A percentile compares a stretch with the other conserved stretches of the same genome.
phyloP scores from a whole-genome alignment of 352 stramenopile species.

The Thalassiosira oceanica region DNA sequence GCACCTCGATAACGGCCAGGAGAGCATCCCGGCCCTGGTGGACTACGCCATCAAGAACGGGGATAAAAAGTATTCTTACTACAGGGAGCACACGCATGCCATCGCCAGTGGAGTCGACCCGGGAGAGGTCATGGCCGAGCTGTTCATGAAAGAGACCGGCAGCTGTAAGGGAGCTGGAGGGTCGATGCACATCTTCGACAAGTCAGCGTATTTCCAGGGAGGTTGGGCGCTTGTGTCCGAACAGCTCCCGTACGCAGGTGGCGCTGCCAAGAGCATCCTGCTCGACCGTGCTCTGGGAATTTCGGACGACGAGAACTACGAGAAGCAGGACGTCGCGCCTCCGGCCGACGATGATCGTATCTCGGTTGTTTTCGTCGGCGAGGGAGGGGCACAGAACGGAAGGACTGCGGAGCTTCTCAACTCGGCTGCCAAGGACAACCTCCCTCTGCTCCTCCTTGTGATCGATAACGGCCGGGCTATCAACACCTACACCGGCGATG shows the following conservation, averaged over 20 bases:
- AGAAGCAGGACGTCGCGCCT: slow-evolving; percentile 46
- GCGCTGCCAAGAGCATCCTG: slow-evolving; percentile 84
- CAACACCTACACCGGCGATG: slow-evolving; percentile 88
- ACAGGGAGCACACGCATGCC: slow-evolving; percentile 88
- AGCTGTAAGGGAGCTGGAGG: slow-evolving; percentile 86
- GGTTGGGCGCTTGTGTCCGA: slow-evolving; percentile 87
- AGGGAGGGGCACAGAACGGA: slow-evolving; percentile 86
- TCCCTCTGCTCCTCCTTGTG: slow-evolving; percentile 84
- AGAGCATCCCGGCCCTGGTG: slow-evolving; percentile 84
- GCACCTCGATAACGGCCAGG: slow-evolving; percentile 89
- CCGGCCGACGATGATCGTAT: slow-evolving; percentile 83
- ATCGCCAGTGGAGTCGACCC: slow-evolving; percentile 82
- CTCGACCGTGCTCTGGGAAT: slow-evolving; percentile 83
- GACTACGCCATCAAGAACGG: slow-evolving; percentile 82
- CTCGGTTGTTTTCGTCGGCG: slow-evolving; percentile 86
- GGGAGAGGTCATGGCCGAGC: slow-evolving; percentile 86
- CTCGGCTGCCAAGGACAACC: slow-evolving; percentile 84
- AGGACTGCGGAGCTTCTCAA: slow-evolving; percentile 86
- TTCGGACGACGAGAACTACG: slow-evolving; percentile 57
- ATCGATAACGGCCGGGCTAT: slow-evolving; percentile 90
- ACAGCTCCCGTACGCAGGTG: slow-evolving; percentile 85
- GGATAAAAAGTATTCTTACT: slow-evolving; percentile 89
- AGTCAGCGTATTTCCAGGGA: slow-evolving; percentile 84
- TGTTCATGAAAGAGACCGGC: slow-evolving; percentile 87
- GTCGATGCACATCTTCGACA: slow-evolving; percentile 90